Percentiles rank a stretch among this genome's conserved stretches.
Conservation (phyloP, 2,329 filamentous ascomycete species). For the Capronia coronata region DNA sequence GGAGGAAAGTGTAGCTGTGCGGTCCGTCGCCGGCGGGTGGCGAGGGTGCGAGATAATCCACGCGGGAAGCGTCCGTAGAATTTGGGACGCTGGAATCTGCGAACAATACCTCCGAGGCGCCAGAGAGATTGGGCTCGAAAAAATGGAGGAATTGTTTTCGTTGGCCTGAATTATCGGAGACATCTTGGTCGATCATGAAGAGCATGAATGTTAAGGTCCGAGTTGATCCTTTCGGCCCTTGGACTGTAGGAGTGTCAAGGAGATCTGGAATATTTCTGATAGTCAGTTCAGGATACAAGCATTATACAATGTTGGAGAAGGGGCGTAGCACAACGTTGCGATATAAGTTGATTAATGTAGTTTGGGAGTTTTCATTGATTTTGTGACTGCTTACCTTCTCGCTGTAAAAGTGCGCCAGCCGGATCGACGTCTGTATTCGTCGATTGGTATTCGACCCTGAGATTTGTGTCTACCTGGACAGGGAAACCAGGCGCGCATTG, state of each 20-base stretch:
- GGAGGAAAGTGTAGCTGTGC: slow-evolving; percentile 33
- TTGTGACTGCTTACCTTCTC: slow-evolving; percentile 10
- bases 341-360: too few species aligned
- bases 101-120: slow-evolving; percentile 17
- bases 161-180: slow-evolving; percentile 1
- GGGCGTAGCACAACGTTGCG: too few species aligned
- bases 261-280: slow-evolving; percentile 8
- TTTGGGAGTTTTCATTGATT: background rate
- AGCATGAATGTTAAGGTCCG: slow-evolving; percentile 17
- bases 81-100: slow-evolving; percentile 8
- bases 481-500: slow-evolving; percentile 20
- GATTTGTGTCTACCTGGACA: slow-evolving; percentile 11
- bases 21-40: slow-evolving; percentile 26
- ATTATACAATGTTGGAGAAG: too few species aligned
- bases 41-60: slow-evolving; percentile 31
- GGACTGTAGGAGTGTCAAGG: slow-evolving; percentile 18
- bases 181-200: slow-evolving; percentile 24
- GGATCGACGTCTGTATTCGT: slow-evolving; percentile 8
- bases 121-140: slow-evolving; percentile 21
- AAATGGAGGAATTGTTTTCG: slow-evolving; percentile 19
- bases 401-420: slow-evolving; percentile 11
- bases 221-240: slow-evolving; percentile 23
- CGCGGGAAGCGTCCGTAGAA: slow-evolving; percentile 9
- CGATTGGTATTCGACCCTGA: slow-evolving; percentile 17
- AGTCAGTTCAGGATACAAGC: too few species aligned